A percentile compares a stretch with the other conserved stretches of the same genome.
phyloP scores from a whole-genome alignment of 1,284 basidiomycete genomes.

The Leccinum fuscescens region DNA sequence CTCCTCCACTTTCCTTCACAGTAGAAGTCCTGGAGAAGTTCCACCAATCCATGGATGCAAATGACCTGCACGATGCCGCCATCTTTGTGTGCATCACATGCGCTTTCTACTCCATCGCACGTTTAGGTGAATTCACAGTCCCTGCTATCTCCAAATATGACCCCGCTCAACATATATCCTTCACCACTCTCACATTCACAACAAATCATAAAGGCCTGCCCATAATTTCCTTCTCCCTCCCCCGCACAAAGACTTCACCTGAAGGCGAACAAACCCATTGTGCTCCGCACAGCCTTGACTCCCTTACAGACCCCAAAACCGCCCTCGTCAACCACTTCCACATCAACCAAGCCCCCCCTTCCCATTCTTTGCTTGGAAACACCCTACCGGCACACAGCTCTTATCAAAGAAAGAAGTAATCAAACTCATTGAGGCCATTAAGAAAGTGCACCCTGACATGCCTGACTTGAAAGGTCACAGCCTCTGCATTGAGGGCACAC shows the following conservation, averaged over 20 bases:
- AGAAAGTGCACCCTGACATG: too few species aligned
- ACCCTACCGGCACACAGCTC: too few species aligned
- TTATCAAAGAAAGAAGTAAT: too few species aligned
- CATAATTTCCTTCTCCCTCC: neutral
- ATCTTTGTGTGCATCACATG: neutral
- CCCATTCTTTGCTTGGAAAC: too few species aligned
- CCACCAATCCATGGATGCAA: constrained; percentile 12
- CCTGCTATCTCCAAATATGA: neutral
- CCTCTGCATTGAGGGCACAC: too few species aligned
- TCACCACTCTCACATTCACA: too few species aligned
- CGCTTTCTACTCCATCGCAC: neutral
- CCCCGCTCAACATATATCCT: neutral
- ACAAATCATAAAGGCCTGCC: neutral
- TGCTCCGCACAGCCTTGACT: fast-evolving
- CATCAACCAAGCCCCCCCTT: neutral
- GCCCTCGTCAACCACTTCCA: neutral
- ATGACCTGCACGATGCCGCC: constrained; percentile 19
- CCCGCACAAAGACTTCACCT: neutral
- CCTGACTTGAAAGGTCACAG: too few species aligned
- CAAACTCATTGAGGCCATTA: too few species aligned
- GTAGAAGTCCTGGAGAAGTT: neutral
- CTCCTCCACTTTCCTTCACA: neutral
- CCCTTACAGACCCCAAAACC: neutral
- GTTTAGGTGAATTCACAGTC: constrained; percentile 1
- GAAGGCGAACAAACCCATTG: neutral